Base-by-base conservation (phyloP, 306 rosid species). In the Cicer arietinum region DNA sequence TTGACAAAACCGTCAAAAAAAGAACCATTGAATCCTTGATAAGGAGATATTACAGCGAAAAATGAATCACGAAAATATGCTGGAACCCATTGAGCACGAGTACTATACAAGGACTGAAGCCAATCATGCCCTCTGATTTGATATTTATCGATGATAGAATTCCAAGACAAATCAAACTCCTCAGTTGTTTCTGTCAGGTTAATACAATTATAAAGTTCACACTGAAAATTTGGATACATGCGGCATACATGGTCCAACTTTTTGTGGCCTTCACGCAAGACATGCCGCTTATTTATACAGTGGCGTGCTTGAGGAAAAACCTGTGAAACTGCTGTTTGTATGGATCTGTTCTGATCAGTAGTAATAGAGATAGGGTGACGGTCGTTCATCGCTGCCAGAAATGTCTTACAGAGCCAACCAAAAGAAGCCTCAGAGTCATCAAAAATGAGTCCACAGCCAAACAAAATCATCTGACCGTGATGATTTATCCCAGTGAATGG, bases 191-290 rank as follows among this genome's bases (percentile, higher is more conserved):
- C 95, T 47, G 96, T 90, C 85, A 93, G 79, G 74, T 90, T 93
- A 86, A 93, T 93, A 81, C 98, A 93, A 79, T 89, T 89, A 82
- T 87, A 90, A 59, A 90, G 92, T 77, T 93, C 98, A 71, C 71
- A 76, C 77, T 90, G 95, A 84, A 93, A 90, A 84, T 81, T 84
- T 44, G 96, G 98, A 88, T 94, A 87, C 74, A 81, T 73, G 59
- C 71, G 91, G 81, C 97, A 91, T 74, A 91, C 91, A 72, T 87
- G 89, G 25, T 87, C 97, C 79, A 94, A 70, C 83, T 86, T 94
- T 58, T 89, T 93, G 51, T 86, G 96, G 63, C 98, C 98, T 85
- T 94, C 98, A 81, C 96, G 87, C 86, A 94, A 89, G 83, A 90
- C 95, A 56, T 91, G 87, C 90, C 93, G 90, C 82, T 87, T 91